Conservation (phyloP, 805 yeast species). For the Candida multigemmis region DNA sequence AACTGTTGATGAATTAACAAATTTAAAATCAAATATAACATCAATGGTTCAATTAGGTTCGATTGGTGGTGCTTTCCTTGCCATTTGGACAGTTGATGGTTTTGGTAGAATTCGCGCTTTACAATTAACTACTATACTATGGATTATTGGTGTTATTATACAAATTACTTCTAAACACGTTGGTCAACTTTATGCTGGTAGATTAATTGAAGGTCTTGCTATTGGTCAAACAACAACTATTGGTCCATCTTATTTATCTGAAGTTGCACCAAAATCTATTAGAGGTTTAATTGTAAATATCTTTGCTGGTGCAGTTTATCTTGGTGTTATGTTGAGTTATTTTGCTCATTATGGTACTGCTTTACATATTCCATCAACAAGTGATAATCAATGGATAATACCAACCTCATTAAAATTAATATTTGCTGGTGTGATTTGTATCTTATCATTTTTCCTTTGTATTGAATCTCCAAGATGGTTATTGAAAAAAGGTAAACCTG, state of each 20-base stretch:
- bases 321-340: slow-evolving; percentile 43
- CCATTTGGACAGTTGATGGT: slow-evolving; percentile 39
- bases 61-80: slow-evolving; percentile 43
- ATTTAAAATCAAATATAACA: slow-evolving; percentile 42
- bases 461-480: slow-evolving; percentile 47
- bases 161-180: slow-evolving; percentile 37
- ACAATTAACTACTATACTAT: slow-evolving; percentile 31
- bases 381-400: slow-evolving; percentile 40
- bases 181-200: slow-evolving; percentile 48
- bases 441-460: slow-evolving; percentile 32
- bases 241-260: slow-evolving; percentile 48
- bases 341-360: slow-evolving; percentile 46
- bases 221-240: slow-evolving; percentile 50
- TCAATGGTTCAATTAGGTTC: slow-evolving; percentile 53
- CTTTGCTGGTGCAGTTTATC: slow-evolving; percentile 50
- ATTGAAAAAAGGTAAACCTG: slow-evolving; percentile 30
- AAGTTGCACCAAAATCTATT: slow-evolving; percentile 41
- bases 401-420: slow-evolving; percentile 42
- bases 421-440: slow-evolving; percentile 36
- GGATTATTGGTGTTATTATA: slow-evolving; percentile 38
- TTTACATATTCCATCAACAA: slow-evolving; percentile 25
- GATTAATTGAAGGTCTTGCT: slow-evolving; percentile 46
- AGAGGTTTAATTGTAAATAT: slow-evolving; percentile 45
- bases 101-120: slow-evolving; percentile 44
- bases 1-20: slow-evolving; percentile 27